phyloP scores from a whole-genome alignment of 75 land plant genomes.

The Ceratopteris richardii region DNA sequence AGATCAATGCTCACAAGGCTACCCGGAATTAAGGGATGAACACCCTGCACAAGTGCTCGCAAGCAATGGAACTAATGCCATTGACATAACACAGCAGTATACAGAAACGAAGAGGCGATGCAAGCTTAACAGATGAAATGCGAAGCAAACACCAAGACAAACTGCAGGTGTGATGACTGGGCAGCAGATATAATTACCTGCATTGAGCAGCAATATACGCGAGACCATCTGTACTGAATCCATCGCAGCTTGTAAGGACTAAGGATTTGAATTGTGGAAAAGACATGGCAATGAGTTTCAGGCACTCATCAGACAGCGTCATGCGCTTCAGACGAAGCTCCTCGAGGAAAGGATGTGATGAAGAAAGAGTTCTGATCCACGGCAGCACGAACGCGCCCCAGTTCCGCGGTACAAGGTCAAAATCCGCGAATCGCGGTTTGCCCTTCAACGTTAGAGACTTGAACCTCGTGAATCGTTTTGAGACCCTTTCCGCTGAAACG shows the following conservation, averaged over 20 bases:
- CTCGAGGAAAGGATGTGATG: slow-evolving; percentile 50
- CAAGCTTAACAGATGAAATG: too few species aligned
- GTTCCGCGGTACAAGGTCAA: slow-evolving; percentile 52
- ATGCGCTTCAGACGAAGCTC: slow-evolving; percentile 66
- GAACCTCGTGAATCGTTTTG: slow-evolving; percentile 37
- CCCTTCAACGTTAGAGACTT: slow-evolving; percentile 58
- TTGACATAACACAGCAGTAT: too few species aligned
- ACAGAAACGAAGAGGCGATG: too few species aligned
- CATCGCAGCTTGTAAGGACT: slow-evolving; percentile 62
- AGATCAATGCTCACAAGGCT: too few species aligned
- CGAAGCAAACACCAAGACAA: too few species aligned
- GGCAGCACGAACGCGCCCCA: slow-evolving; percentile 80
- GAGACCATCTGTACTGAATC: slow-evolving; percentile 75
- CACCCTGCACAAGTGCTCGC: too few species aligned
- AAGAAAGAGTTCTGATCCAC: slow-evolving; percentile 52
- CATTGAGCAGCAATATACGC: slow-evolving; percentile 46
- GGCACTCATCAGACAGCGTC: slow-evolving; percentile 54
- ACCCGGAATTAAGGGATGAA: too few species aligned
- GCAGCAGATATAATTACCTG: slow-evolving; percentile 48
- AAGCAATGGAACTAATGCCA: too few species aligned
- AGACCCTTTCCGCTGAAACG: slow-evolving; percentile 42
- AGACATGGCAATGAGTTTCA: slow-evolving; percentile 36
- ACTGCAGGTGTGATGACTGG: neutral
- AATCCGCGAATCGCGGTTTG: slow-evolving; percentile 75
- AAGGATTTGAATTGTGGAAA: slow-evolving; percentile 50